Evolutionary conservation across 257 asterid genomes (phyloP), one percentile per base, ranked within the genome.

Genomic region (Nemophila menziesii): DNA sequence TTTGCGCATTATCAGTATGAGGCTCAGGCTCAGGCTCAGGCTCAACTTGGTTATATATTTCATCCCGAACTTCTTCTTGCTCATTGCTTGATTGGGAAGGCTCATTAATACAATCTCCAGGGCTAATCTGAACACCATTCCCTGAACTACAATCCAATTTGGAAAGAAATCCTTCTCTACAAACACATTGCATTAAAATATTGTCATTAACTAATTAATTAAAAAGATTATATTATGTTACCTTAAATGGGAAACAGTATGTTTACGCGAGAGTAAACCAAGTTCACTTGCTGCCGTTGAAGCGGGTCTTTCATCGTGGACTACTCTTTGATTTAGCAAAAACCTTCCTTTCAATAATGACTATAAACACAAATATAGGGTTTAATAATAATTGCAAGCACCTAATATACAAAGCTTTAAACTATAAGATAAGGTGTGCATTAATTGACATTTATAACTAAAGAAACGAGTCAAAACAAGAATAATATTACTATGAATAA

Each of bases 91-190:
- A 22, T 19, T 61, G 64, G 22, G 37, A 41, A 14, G 47, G 48
- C 2, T 43, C 52, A 45, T 42, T 56, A 36, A 40, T 44, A 13
- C 27, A 19, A 24, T 6, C 42, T 37, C 33, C 50, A 53, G 63
- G 57, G 46, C 57, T 77, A 17, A 52, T 41, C 51, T 47, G 73
- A 17, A 50, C 29, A 45, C 18, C 59, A 47, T 63, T 59, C 26
- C 33, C 54, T 14, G 70, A 66, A 46, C 58, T 43, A 26, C 61
- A 52, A 48, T 66, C 86, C 72, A 71, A 41, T 67, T 71, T 78
- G 46, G 94, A 80, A 46, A 76, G 74, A 59, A 85, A 78, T 51
- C 74, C 98, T 63, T 78, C 96, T 73, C 98, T 85, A 79, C n/a
- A 37, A 66, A 39, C 45, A 57, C 24, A 41, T 57, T 33, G 26